phyloP scores from a whole-genome alignment of 257 asterid genomes.

The Ilex asprella region DNA sequence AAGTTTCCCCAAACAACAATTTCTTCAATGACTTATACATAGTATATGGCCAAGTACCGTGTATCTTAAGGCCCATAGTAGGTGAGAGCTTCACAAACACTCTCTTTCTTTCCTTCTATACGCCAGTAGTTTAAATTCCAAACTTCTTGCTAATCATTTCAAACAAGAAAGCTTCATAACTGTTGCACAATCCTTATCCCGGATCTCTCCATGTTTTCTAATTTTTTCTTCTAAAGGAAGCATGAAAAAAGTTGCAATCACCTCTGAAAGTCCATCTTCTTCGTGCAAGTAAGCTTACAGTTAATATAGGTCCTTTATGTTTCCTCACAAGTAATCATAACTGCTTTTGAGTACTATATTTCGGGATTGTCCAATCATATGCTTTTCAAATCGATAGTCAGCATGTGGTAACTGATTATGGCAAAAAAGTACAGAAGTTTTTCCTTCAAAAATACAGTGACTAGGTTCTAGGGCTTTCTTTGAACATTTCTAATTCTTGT shows the following conservation, averaged over 20 bases:
- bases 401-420: background rate
- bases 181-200: slow-evolving; percentile 4
- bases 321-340: no score
- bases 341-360: background rate
- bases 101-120: slow-evolving; percentile 16
- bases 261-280: slow-evolving; percentile 10
- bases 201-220: slow-evolving; percentile 3
- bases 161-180: slow-evolving; percentile 19
- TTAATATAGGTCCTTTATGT: no score
- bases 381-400: background rate
- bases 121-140: slow-evolving; percentile 20
- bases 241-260: slow-evolving; percentile 4
- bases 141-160: slow-evolving; percentile 27
- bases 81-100: slow-evolving; percentile 50
- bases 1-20: no score
- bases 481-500: slow-evolving; percentile 21
- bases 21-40: slow-evolving; percentile 14
- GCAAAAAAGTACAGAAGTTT: no score
- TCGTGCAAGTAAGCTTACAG: slow-evolving; percentile 16
- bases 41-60: slow-evolving; percentile 35
- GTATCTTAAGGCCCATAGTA: slow-evolving; percentile 55
- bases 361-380: background rate
- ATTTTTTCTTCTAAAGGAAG: slow-evolving; percentile 7
- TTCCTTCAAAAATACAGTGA: background rate
- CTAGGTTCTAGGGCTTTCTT: slow-evolving; percentile 31